Conservation (phyloP, 2,329 filamentous ascomycete genomes). For the Triangularia setosa region DNA sequence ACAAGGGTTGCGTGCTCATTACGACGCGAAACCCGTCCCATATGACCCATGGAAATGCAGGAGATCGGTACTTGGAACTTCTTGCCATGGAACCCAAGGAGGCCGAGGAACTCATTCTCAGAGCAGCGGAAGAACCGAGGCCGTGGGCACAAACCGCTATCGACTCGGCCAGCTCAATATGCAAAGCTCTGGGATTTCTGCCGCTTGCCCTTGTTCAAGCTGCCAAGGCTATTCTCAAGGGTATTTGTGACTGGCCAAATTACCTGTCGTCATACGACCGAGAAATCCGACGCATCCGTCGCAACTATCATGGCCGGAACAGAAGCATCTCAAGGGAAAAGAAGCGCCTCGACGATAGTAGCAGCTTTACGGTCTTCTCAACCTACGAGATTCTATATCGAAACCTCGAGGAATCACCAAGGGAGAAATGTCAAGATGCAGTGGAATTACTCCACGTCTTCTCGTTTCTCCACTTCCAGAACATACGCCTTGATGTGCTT, state of each 20-base stretch:
- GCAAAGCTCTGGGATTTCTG: conserved; percentile 1
- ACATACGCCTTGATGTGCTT: conserved; percentile 2
- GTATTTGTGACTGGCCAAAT: neutral
- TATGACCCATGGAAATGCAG: conserved; percentile 4
- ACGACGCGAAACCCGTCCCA: conserved; percentile 6
- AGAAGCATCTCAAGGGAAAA: neutral
- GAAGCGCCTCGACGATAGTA: neutral
- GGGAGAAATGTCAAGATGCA: conserved; percentile 3
- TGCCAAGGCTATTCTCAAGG: conserved; percentile 1
- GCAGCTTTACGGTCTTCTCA: conserved; percentile 3
- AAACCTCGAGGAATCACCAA: neutral
- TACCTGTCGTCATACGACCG: conserved; percentile 4
- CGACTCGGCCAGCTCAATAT: conserved; percentile 1
- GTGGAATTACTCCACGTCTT: conserved; percentile 6
- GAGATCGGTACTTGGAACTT: conserved; percentile 1
- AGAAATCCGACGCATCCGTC: conserved; percentile 36
- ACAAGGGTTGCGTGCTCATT: conserved; percentile 6
- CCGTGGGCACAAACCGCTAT: conserved; percentile 3
- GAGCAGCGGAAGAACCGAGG: conserved; percentile 4
- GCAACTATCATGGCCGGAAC: conserved; percentile 11
- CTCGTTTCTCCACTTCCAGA: conserved; percentile 7
- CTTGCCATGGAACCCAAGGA: conserved; percentile 4
- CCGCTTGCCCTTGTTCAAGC: conserved; percentile 9
- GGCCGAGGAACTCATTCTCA: conserved; percentile 3
- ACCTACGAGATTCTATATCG: conserved; percentile 10